Evolutionary conservation across 441 rosid genomes (phyloP), one percentile per base, ranked within the genome.

Genomic region (Raphanus hybrid): DNA sequence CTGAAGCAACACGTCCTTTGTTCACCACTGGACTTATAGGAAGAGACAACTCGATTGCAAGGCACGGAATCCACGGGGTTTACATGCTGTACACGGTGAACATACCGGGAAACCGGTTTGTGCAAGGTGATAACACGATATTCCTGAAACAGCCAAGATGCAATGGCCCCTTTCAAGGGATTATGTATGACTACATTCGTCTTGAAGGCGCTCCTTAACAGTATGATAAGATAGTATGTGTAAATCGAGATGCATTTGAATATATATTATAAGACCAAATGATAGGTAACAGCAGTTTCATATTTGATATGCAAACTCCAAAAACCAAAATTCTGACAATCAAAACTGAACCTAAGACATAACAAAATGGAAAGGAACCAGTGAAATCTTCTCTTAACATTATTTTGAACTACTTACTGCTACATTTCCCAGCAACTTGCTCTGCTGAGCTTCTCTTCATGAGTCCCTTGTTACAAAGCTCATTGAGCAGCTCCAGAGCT

Each of bases 121-220:
- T 82, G 58, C 76, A 75, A 60, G 96, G 93, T 23, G 85, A 85
- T 48, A 95, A 95, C 76, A 87, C 88, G 32, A 82, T 95, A 65
- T 93, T 89, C 83, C 68, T 95, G 70, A 88, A 77, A 66, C 99
- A 90, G 76, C 87, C 96, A 69, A 83, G 85, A 57, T 77, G 86
- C 77, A 73, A 52, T 9, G 84, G 86, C 69, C 91, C 95, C 15
- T 95, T 89, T 65, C 90, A 87, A 65, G 98, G 96, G 15, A 75
- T 91, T 50, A 90, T 95, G 94, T 95, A 93, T 61, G 99, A 95
- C 77, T 95, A 93, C 70, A 86, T 95, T 75, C 97, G 98, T 20
- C 85, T 95, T 6, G 99, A 95, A 88, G 90, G 88, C 39, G 82
- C 95, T 76, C 79, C 78, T 18, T 75, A 67, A 23, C 23, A 55